These are phyloP conservation scores for Oryza longistaminata DNA, from an alignment of 176 grass and related monocot genomes.

Conservation along the genomic window DNA sequence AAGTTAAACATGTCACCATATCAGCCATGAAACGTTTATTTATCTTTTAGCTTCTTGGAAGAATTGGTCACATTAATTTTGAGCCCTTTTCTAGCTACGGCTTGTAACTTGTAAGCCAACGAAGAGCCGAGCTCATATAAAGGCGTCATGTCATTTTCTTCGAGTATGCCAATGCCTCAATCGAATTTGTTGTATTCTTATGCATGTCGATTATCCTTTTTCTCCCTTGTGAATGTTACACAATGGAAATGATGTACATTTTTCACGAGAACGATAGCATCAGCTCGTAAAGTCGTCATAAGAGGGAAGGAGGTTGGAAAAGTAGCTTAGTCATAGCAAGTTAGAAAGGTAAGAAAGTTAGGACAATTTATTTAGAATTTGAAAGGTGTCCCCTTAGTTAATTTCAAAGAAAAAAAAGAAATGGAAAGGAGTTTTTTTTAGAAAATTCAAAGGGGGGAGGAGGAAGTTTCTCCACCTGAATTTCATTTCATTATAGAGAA, in stretches of 20 bases:
- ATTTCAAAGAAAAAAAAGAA: no score
- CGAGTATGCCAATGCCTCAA: background rate
- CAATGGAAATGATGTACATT: background rate
- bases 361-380: background rate
- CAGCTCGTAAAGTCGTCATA: background rate
- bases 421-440: background rate
- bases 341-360: background rate
- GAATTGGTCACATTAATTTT: no score
- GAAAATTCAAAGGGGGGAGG: no score
- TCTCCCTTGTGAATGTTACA: background rate
- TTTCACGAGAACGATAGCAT: background rate
- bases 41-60: no score
- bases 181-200: background rate
- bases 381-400: background rate
- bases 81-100: background rate
- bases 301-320: background rate
- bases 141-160: background rate
- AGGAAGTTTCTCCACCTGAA: no score
- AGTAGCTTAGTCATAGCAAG: background rate
- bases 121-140: background rate
- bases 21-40: no score
- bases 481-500: no score
- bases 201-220: background rate
- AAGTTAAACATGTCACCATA: no score
- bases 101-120: background rate